Evolutionary conservation across 2,329 filamentous ascomycete genomes (phyloP), one percentile per base, ranked within the genome.

Genomic region (Penicillium sp.): DNA sequence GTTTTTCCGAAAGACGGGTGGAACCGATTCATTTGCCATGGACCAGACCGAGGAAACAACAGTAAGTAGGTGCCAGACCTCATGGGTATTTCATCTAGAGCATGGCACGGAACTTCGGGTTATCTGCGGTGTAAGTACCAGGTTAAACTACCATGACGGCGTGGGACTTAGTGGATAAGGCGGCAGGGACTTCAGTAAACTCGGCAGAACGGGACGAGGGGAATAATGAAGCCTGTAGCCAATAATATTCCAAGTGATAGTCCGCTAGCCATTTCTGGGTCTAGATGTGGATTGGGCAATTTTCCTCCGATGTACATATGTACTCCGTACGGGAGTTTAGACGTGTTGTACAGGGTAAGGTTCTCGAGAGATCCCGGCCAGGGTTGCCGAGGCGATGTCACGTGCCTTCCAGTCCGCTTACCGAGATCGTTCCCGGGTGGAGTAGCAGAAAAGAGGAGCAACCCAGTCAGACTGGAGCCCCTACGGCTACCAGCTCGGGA

Each of bases 341-440:
- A 39, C 13, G 3, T 38, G 6, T 38, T 24, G 33, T 9, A 17
- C 8, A 33, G 6, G 6, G 22, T 13, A 8, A 15, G 6, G 19
- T 7, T 15, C 9, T 4, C 15, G 22, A 15, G 13, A 53, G 60
- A 58, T 58, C 59, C 62, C 63, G 61, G 61, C 24, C 43, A 43
- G 52, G 44, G 41, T 40, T 58, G 54, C 59, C 59, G 60, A 59
- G 26, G 24, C 0, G 13, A 1, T 9, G 31, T 62, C 63, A 65
- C 64, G 63, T 64, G 63, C 1, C 3, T 2, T 24, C 0, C 52
- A 29, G 58, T 60, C 64, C 62, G 66, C 61, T 51, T 67, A 60
- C 64, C 64, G 64, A 65, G 15, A 35, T 53, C 29, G 44, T 59
- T 62, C 55, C 62, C 63, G 57, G 43, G 45, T 31, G 31, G 51